Conservation (phyloP, 768 basidiomycete genomes). For the Suillus occidentalis region DNA sequence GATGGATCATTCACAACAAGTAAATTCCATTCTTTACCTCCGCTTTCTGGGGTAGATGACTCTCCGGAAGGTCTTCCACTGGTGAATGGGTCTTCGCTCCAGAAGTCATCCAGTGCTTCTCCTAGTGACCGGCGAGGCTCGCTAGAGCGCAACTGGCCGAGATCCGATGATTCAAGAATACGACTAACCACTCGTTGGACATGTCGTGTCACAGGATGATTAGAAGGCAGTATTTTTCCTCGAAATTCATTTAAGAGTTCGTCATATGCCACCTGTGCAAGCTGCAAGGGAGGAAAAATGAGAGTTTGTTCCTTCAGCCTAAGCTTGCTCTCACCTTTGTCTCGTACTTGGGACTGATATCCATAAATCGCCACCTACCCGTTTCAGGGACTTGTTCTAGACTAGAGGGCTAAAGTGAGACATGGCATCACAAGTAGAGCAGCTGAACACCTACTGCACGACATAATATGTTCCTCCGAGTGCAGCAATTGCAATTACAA, state of each 20-base stretch:
- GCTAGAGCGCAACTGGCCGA: constrained; percentile 53
- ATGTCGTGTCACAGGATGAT: constrained; percentile 64
- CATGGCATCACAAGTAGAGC: neutral
- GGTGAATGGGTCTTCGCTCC: constrained; percentile 22
- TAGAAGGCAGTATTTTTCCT: constrained; percentile 56
- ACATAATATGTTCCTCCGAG: constrained; percentile 27
- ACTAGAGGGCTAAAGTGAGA: constrained; percentile 36
- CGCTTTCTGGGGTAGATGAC: constrained; percentile 17
- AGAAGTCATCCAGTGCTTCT: constrained; percentile 19
- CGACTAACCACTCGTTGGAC: constrained; percentile 69
- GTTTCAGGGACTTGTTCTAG: constrained; percentile 86
- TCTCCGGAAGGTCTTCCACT: constrained; percentile 6
- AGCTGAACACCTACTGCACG: constrained; percentile 25
- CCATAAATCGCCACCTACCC: constrained; percentile 88
- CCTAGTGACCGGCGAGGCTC: constrained; percentile 6
- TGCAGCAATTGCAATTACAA: constrained; percentile 20
- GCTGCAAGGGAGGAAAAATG: constrained; percentile 25
- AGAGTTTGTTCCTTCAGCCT: constrained; percentile 15
- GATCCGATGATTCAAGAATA: constrained; percentile 68
- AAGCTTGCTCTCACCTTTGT: constrained; percentile 38
- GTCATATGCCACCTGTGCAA: constrained; percentile 41
- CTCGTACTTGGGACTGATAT: constrained; percentile 60
- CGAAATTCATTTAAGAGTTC: constrained; percentile 54
- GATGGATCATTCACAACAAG: constrained; percentile 74
- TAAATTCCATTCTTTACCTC: constrained; percentile 57